phyloP scores from a whole-genome alignment of 106 monocot species.

The Dendrobium chrysotoxum region DNA sequence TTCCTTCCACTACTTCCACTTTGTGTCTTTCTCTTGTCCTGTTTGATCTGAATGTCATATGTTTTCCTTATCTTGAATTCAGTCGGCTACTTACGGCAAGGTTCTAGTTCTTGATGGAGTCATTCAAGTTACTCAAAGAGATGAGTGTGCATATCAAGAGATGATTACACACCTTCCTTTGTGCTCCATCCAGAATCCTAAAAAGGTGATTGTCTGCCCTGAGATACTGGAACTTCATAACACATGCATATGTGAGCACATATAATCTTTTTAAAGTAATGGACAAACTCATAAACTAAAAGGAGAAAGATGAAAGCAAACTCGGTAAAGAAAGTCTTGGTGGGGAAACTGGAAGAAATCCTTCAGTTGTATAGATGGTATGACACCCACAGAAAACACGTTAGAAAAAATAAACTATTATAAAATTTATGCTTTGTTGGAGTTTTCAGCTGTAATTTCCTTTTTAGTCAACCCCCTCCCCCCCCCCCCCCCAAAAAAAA shows the following conservation, averaged over 20 bases:
- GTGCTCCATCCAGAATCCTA: constrained; percentile 44
- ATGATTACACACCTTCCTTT: constrained; percentile 60
- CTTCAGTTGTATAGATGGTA: not conserved
- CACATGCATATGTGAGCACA: not conserved
- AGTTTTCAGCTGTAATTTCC: not conserved
- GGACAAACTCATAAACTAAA: not conserved
- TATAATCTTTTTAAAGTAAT: not conserved
- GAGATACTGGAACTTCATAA: not conserved
- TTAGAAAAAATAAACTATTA: not conserved
- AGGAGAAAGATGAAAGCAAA: not conserved
- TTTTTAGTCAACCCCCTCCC: no score
- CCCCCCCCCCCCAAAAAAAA: no score
- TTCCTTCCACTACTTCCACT: not conserved
- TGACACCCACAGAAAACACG: not conserved
- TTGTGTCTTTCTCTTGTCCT: not conserved
- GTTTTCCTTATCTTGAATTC: not conserved
- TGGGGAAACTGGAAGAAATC: no score
- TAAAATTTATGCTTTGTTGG: not conserved
- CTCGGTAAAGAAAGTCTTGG: not conserved
- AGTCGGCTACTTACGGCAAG: constrained; percentile 57
- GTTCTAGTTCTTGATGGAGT: constrained; percentile 58
- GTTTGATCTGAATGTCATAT: not conserved
- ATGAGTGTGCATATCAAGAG: constrained; percentile 68
- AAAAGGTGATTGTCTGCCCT: constrained; percentile 24
- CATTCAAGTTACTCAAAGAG: constrained; percentile 56